Conservation (phyloP, 2,329 filamentous ascomycete genomes). For the Sporothrix pseudoabietina region DNA sequence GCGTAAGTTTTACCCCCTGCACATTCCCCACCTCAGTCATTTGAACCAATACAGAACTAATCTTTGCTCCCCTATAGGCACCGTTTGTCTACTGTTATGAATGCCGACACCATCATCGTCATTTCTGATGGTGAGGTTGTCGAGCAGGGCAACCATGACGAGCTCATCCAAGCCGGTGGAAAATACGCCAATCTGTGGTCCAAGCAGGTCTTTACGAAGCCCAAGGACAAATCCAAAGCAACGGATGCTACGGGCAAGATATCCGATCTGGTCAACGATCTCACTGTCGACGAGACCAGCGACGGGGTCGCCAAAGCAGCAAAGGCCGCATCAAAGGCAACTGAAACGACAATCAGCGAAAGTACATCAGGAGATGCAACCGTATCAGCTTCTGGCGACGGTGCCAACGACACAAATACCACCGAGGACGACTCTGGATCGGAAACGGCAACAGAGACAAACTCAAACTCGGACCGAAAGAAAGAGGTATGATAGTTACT, state of each 20-base stretch:
- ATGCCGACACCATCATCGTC: slow-evolving; percentile 68
- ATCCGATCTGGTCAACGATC: slow-evolving; percentile 43
- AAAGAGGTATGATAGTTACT: slow-evolving; percentile 53
- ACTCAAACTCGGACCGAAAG: slow-evolving; percentile 45
- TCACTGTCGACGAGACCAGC: slow-evolving; percentile 44
- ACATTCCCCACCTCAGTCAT: not conserved
- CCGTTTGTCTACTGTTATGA: slow-evolving; percentile 70
- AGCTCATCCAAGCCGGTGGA: slow-evolving; percentile 59
- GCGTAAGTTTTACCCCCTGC: slow-evolving; percentile 50
- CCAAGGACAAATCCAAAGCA: slow-evolving; percentile 46
- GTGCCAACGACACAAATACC: slow-evolving; percentile 27
- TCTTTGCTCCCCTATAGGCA: slow-evolving; percentile 49
- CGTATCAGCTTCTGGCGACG: not conserved
- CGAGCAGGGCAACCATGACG: slow-evolving; percentile 64
- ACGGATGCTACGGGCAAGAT: slow-evolving; percentile 35
- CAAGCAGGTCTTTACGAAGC: slow-evolving; percentile 57
- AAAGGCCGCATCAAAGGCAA: not conserved
- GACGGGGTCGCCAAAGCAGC: slow-evolving; percentile 42
- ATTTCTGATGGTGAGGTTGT: slow-evolving; percentile 63
- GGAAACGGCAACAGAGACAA: slow-evolving; percentile 33
- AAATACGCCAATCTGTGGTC: slow-evolving; percentile 68
- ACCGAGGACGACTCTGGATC: slow-evolving; percentile 31
- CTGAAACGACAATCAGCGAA: not conserved
- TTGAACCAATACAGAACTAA: not conserved
- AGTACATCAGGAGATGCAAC: not conserved